Base-by-base conservation (phyloP, 2,329 filamentous ascomycete species). In the Cercospora sesami region DNA sequence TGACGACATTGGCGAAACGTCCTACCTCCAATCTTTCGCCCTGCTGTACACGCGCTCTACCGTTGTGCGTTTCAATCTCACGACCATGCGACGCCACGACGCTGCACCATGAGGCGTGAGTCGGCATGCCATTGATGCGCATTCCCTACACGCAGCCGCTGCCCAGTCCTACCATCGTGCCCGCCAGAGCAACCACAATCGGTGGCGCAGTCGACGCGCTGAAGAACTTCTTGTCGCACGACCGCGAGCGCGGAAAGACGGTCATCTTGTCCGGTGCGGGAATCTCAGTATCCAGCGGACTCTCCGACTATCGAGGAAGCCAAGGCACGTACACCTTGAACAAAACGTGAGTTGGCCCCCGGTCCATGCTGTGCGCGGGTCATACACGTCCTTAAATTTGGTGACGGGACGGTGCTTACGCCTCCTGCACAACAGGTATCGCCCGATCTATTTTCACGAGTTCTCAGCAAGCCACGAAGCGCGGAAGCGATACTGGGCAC, bases 321-420 rank as follows among this genome's bases (percentile, higher is more conserved):
- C 91, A 94, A 72, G 95, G 95, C 69, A 98, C 94, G 8, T 99
- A 99, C 78, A 90, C 93, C 53, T 86, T 95, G 76, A 98, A 98
- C 82, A 93, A 91, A 81, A 88, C 87, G 14, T 68, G 62, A 60
- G 62, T 23, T 33, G 21, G 3, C 23, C 53, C 53, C 26, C 26
- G 26, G 21, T 51, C 18, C 26, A 30, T 58, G 28, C 61, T 51
- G 61, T 55, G 45, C 16, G 36, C 36, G 36, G 36, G 36, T n/a
- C 36, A n/a, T 42, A 42, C 18, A 12, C 21, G 5, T 51, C 36
- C 36, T 42, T 51, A 21, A 21, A 51, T 51, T 23, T 51, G 45
- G 45, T 51, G 45, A 23, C 45, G 45, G 45, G 18, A 23, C 45
- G 45, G 7, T 16, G 21, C 45, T 51, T 21, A 23, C 62, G 48